phyloP scores from a whole-genome alignment of 2,329 filamentous ascomycete genomes.

The Nemania sp. region DNA sequence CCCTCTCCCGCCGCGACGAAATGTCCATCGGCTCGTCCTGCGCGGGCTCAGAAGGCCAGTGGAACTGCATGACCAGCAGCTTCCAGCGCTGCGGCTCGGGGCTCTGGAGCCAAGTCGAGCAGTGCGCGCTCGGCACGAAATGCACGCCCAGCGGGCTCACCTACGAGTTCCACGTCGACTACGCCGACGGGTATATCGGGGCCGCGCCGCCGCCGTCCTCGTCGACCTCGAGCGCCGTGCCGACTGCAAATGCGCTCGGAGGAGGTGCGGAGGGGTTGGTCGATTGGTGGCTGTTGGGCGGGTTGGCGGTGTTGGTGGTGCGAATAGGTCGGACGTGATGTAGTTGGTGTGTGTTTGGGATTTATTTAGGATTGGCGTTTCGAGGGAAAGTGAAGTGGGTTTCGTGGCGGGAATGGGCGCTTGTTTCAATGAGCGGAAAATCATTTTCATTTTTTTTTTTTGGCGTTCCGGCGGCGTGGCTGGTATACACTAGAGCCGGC shows the following conservation, averaged over 20 bases:
- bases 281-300: constrained; percentile 16
- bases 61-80: constrained; percentile 64
- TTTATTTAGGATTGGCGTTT: neutral
- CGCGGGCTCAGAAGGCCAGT: constrained; percentile 60
- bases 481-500: neutral
- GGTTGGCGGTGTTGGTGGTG: neutral
- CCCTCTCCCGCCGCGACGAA: constrained; percentile 6
- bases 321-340: neutral
- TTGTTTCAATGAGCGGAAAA: neutral
- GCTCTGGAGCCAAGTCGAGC: constrained; percentile 59
- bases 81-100: constrained; percentile 65
- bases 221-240: neutral
- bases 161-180: constrained; percentile 55
- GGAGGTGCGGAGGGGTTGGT: neutral
- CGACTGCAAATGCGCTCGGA: constrained; percentile 6
- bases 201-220: constrained; percentile 21
- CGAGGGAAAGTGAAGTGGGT: neutral
- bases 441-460: neutral
- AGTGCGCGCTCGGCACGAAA: constrained; percentile 59
- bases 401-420: neutral
- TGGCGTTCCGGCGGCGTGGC: neutral
- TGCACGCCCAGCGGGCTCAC: constrained; percentile 59
- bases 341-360: neutral
- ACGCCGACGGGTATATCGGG: constrained; percentile 36
- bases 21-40: constrained; percentile 55